Evolutionary conservation across 202 grass and related monocot genomes (phyloP), one percentile per base, ranked within the genome.

Genomic region (Panicum hallii): DNA sequence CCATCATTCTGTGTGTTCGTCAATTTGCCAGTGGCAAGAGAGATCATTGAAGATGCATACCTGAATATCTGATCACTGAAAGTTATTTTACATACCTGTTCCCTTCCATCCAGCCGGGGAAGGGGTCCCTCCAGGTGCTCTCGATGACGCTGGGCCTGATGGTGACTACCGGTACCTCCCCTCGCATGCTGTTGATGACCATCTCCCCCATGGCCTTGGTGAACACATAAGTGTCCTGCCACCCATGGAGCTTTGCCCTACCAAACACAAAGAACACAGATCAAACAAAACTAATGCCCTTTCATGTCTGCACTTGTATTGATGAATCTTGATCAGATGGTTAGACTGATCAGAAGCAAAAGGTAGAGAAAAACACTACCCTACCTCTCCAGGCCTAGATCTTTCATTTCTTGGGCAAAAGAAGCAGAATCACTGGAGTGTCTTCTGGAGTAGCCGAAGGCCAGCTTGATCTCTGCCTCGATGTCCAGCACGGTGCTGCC

Each of bases 171-270:
- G 95, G 89, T 72, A 95, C 89, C 62, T 98, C 85, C 63, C 93
- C 95, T 87, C 93, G 46, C 91, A 95, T 93, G 83, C 79, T 87
- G 70, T 95, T 95, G 74, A 98, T 79, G 12, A 93, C 87, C 95
- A 95, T 98, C 85, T 95, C 95, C 1, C 95, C 93, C 95, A 98
- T 98, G 75, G 93, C 95, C 85, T 98, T 98, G 14, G 93, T 98
- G 80, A 98, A 95, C 67, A 95, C 93, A 67, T 98, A 98, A 0
- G 91, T 93, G 79, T 98, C 89, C 54, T 95, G 95, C 95, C 93
- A 98, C 8, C 95, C 95, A 61, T 95, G 89, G 26, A 89, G 87
- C 72, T 98, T 98, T 75, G 95, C 93, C 75, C 96, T 98, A 49
- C 44, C 44, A 68, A 47, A 57, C 12, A 41, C 77, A 52, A 34